Percentiles rank a stretch among this genome's conserved stretches.
These are phyloP conservation scores for Xerocomus spinulosus DNA, from an alignment of 768 basidiomycete genomes.

Conservation along the genomic window DNA sequence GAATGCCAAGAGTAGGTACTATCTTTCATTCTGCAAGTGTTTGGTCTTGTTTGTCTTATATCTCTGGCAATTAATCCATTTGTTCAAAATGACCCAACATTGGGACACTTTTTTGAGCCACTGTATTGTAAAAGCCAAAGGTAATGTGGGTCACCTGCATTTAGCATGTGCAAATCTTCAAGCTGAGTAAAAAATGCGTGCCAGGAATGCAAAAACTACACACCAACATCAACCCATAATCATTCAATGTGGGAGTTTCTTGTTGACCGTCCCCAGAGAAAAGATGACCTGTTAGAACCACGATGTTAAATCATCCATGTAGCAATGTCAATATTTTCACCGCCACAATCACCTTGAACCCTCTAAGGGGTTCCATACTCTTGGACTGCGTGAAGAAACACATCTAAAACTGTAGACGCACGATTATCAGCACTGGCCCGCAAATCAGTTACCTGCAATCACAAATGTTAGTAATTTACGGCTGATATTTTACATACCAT, in stretches of 20 bases:
- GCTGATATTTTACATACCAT: too few species aligned
- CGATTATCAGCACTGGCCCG: neutral
- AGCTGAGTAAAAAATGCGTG: constrained; percentile 38
- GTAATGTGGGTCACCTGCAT: constrained; percentile 31
- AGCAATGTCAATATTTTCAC: constrained; percentile 29
- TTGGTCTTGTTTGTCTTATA: too few species aligned
- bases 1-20: too few species aligned
- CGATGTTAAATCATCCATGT: constrained; percentile 19
- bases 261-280: constrained; percentile 35
- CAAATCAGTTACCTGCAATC: neutral
- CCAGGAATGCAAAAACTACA: constrained; percentile 39
- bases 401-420: neutral
- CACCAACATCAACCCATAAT: constrained; percentile 42
- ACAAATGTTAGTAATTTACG: too few species aligned
- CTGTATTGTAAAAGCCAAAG: constrained; percentile 47
- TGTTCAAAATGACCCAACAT: too few species aligned
- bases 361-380: constrained; percentile 22
- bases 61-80: too few species aligned
- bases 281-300: constrained; percentile 23
- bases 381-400: neutral
- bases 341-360: constrained; percentile 28
- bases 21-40: too few species aligned
- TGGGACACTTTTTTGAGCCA: too few species aligned
- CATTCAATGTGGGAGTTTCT: constrained; percentile 42
- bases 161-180: constrained; percentile 32